Evolutionary conservation across 1,284 basidiomycete genomes (phyloP), one percentile per base, ranked within the genome.

Genomic region (Pulchroboletus neoregius): DNA sequence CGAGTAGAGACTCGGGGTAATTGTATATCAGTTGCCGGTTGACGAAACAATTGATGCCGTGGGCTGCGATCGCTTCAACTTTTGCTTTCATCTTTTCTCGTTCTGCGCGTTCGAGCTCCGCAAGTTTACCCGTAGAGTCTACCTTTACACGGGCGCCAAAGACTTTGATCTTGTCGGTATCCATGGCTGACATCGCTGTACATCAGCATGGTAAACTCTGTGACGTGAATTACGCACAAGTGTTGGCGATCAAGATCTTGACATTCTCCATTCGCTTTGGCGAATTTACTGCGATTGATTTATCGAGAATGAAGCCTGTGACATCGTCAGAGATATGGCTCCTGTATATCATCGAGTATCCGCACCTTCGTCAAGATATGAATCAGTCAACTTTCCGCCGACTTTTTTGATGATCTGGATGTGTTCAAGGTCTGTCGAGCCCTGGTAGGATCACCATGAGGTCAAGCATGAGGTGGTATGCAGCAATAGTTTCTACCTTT

Each of bases 341-440:
- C 3, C 9, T 13, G 28, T 15, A 8, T 3, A 40, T 20, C 13
- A 24, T 13, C 5, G 16, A 23, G 5, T 13, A 15, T 24, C 6
- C 58, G 12, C 54, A 84, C 90, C 94, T 74, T 99, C 95, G 63
- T 97, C 94, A 38, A 99, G 83, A 74, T 99, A 99, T 13, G 92
- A 96, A 64, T 99, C 95, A 6, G 94, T 96, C 54, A 99, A 80
- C 72, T 99, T 99, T 50, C 96, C 96, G 49, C 96, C 96, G 30
- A 92, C 90, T 72, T 98, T 98, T 78, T 99, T 99, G 76, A 99
- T 99, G 69, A 99, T 90, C 71, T 99, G 96, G 56, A 99, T 98
- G 67, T 99, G 94, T 60, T 99, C 96, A 22, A 99, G 75, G 72
- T 99, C 90, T 46, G 92, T 95, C 30, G 92, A 95, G 23, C 94